Base-by-base conservation (phyloP, 2,329 filamentous ascomycete species). In the Colletotrichum aenigma region DNA sequence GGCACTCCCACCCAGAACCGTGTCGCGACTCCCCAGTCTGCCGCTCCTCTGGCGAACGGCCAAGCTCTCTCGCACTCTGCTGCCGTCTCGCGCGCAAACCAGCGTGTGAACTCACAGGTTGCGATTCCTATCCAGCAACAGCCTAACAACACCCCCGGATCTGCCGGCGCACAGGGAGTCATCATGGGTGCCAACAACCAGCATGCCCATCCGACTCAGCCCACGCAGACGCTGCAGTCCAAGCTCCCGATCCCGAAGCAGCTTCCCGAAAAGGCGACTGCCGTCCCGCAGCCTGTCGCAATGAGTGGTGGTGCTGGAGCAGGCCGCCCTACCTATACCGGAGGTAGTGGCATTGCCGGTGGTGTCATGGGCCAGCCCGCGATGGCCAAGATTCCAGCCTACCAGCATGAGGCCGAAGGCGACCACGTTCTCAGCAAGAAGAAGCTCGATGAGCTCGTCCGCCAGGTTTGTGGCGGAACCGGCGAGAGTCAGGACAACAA, bases 361-460 rank as follows among this genome's bases (percentile, higher is more conserved):
- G 96, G 96, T 69, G 93, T 97, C 66, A 94, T 98, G 90, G 93
- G 93, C 67, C 96, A 98, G 81, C 96, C 97, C 1, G 95, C 95
- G 3, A 91, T 98, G 76, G 88, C 93, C 71, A 96, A 96, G 81
- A 92, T 95, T 60, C 95, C 96, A 0, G 92, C 93, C 0, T 98
- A 95, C 84, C 94, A 95, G 72, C 93, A 98, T 74, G 96, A 98
- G 83, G 95, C 95, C 34, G 96, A 98, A 82, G 96, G 95, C 30
- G 96, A 98, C 81, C 93, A 96, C 58, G 94, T 99, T 2, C 88
- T 99, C n/a, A 97, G 94, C 87, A 98, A 98, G 91, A 97, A 98
- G 87, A 98, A 98, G 87, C 90, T 99, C 55, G 96, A 99, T 81
- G 96, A 98, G 83, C 90, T 99, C 48, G 96, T 98, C 10, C 92